phyloP scores from a whole-genome alignment of 176 grass and related monocot genomes.

The Lolium rigidum region DNA sequence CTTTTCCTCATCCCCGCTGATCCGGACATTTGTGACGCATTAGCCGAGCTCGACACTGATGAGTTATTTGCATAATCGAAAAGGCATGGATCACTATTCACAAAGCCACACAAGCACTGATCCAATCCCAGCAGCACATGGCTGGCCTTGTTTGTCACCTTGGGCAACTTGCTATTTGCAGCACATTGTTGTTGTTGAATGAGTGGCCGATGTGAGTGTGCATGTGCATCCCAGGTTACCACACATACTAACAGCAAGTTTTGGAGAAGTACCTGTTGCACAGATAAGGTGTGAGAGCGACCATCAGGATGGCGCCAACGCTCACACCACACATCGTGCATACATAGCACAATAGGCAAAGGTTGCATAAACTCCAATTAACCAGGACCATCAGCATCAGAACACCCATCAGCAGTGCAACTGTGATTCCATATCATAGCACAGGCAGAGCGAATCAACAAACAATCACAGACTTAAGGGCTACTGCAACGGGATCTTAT shows the following conservation, averaged over 20 bases:
- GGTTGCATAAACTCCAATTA: background rate
- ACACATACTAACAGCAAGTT: background rate
- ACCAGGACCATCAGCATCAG: background rate
- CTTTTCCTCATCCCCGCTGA: background rate
- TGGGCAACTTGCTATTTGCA: background rate
- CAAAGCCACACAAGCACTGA: no score
- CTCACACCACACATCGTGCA: background rate
- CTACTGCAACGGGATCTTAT: no score
- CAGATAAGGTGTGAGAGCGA: background rate
- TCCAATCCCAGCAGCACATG: background rate
- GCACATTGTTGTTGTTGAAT: background rate
- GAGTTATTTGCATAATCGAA: background rate
- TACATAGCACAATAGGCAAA: background rate
- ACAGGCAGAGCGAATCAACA: background rate
- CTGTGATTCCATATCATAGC: no score
- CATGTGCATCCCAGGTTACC: background rate
- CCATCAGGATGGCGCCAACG: background rate
- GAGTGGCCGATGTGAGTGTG: background rate
- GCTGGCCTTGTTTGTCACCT: background rate
- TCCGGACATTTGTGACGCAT: background rate
- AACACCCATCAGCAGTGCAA: no score
- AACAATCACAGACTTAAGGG: no score
- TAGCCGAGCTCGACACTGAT: background rate
- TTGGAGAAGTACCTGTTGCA: background rate
- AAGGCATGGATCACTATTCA: background rate